phyloP scores from a whole-genome alignment of 192 early-diverging fungal species.

The Backusella luteola region DNA sequence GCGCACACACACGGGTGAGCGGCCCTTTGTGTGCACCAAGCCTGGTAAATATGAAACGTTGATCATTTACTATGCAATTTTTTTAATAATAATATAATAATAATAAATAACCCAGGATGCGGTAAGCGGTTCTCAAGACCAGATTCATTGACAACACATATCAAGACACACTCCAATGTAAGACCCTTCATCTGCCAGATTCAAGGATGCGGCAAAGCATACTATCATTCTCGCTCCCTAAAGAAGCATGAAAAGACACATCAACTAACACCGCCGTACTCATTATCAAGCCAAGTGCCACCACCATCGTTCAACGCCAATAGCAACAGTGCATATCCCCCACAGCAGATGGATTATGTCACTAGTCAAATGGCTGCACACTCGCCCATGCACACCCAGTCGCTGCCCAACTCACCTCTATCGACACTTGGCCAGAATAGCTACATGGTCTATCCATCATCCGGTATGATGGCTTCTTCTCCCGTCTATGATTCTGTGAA shows the following conservation, averaged over 20 bases:
- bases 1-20: constrained; percentile 74
- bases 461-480: background rate
- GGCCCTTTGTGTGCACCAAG: constrained; percentile 64
- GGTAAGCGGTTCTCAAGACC: constrained; percentile 70
- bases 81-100: background rate
- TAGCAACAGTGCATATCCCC: background rate
- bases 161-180: constrained; percentile 56
- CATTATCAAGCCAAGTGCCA: background rate
- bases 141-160: constrained; percentile 57
- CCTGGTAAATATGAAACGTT: constrained; percentile 20
- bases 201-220: constrained; percentile 56
- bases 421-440: background rate
- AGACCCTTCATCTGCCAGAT: constrained; percentile 50
- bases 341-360: constrained; percentile 4
- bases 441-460: constrained; percentile 2
- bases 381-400: background rate
- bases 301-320: background rate
- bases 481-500: constrained; percentile 2
- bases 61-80: background rate
- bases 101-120: constrained; percentile 43
- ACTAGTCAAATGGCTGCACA: too few relatives aligned
- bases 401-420: constrained; percentile 4
- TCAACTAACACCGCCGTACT: background rate
- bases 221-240: constrained; percentile 61
- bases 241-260: constrained; percentile 62